These are phyloP conservation scores for Elsinoe batatas DNA, from an alignment of 2,329 filamentous ascomycete genomes.

Conservation along the genomic window DNA sequence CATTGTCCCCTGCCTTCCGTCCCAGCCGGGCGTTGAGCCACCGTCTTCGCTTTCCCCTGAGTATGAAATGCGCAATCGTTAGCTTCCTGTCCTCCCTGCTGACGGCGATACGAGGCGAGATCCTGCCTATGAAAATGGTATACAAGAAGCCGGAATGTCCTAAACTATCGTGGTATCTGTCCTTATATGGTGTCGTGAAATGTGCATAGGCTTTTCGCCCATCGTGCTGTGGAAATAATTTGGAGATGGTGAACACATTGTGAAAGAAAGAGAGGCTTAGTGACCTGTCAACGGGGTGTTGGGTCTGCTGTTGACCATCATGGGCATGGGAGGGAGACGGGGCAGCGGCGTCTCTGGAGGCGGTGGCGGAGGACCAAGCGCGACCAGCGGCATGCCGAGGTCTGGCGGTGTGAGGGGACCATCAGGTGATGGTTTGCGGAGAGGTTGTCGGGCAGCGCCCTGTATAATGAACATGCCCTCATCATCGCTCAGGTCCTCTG, in stretches of 20 bases:
- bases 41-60: background rate
- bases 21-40: background rate
- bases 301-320: background rate
- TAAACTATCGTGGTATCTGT: background rate
- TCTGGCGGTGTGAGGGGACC: constrained; percentile 18
- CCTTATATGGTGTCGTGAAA: background rate
- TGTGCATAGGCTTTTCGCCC: background rate
- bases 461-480: constrained; percentile 12
- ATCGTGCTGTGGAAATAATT: background rate
- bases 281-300: background rate
- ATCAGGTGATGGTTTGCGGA: constrained; percentile 2
- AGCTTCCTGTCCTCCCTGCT: no score
- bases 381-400: constrained; percentile 30
- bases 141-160: background rate
- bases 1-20: background rate
- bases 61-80: background rate
- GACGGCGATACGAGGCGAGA: no score
- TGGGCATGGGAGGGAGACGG: background rate
- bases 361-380: constrained; percentile 36
- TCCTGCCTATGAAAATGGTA: background rate
- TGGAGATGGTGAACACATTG: no score
- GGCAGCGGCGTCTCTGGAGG: constrained; percentile 38
- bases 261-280: background rate
- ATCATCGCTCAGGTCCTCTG: background rate
- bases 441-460: constrained; percentile 1